Evolutionary conservation across 345 rosid species (phyloP), one percentile per base, ranked within the genome.

Genomic region (Camelina neglecta): DNA sequence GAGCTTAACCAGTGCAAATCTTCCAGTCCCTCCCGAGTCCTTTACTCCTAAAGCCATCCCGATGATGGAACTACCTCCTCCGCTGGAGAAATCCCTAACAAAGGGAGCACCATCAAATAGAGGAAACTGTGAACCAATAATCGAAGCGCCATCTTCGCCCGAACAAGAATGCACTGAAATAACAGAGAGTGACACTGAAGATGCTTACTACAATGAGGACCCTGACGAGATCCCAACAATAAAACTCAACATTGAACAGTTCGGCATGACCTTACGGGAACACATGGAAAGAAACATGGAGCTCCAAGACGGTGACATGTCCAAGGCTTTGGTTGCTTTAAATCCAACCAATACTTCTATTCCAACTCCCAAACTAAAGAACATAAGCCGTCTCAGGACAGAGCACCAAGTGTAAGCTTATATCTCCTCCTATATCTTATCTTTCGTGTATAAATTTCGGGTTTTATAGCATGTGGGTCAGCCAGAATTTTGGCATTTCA

Each of bases 341-440:
- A 71, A 79, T 83, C 79, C 89, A 26, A 70, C 85, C 56, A 84
- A 79, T 55, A 84, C 97, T 67, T 84, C 85, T 39, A 83, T 92
- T 60, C 97, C 97, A 49, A 73, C 85, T 36, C 87, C 88, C 26
- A 90, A 87, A 81, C 81, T 94, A 71, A 94, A 94, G 85, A 89
- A 86, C 72, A 81, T 90, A 49, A 86, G 90, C 75, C 86, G 91
- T 60, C 85, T 94, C 73, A 85, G 97, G 58, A 94, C 98, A 69
- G 98, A 94, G 84, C 97, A 94, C 71, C 91, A 83, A 81, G 98
- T 92, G 98, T 94, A 87, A 94, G 98, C 81, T 74, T 38, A 82
- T 48, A 36, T 70, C 69, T 39, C 49, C 61, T 60, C 41, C 36
- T 69, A 13, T 39, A 68, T 42, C 12, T 71, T 42, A 54, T 56